phyloP scores from a whole-genome alignment of 2,329 filamentous ascomycete genomes.

The Chaetomium strumarium region DNA sequence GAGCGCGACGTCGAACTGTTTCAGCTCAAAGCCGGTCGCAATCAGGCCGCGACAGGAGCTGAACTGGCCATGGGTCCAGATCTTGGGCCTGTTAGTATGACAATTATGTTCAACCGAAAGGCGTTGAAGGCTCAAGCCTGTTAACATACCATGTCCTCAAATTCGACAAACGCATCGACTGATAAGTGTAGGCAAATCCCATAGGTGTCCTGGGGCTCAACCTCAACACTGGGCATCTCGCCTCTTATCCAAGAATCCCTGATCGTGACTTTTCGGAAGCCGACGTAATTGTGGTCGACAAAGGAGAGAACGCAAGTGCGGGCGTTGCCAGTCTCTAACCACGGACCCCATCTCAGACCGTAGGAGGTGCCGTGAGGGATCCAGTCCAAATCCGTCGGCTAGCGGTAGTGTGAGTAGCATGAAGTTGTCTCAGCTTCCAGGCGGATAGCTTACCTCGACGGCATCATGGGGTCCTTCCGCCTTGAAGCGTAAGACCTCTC shows the following conservation, averaged over 20 bases:
- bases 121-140: neutral
- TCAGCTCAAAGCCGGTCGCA: slow-evolving; percentile 44
- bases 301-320: slow-evolving; percentile 45
- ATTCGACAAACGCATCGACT: slow-evolving; percentile 49
- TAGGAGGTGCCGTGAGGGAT: slow-evolving; percentile 44
- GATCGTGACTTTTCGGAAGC: slow-evolving; percentile 47
- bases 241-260: slow-evolving; percentile 31
- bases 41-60: slow-evolving; percentile 49
- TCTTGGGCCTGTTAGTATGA: slow-evolving; percentile 27
- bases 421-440: neutral
- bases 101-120: neutral
- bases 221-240: slow-evolving; percentile 32
- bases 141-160: slow-evolving; percentile 47
- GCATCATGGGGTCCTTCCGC: slow-evolving; percentile 40
- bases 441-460: slow-evolving; percentile 28
- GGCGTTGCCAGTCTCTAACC: slow-evolving; percentile 34
- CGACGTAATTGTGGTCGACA: slow-evolving; percentile 46
- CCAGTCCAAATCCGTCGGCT: slow-evolving; percentile 41
- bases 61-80: slow-evolving; percentile 36
- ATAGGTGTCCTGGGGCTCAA: slow-evolving; percentile 38
- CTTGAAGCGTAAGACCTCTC: slow-evolving; percentile 45
- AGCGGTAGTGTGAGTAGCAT: slow-evolving; percentile 4
- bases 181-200: slow-evolving; percentile 47
- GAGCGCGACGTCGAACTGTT: slow-evolving; percentile 46
- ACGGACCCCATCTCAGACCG: slow-evolving; percentile 50